These are phyloP conservation scores for Vitellaria paradoxa DNA, from an alignment of 179 eudicot genomes.

Conservation along the genomic window DNA sequence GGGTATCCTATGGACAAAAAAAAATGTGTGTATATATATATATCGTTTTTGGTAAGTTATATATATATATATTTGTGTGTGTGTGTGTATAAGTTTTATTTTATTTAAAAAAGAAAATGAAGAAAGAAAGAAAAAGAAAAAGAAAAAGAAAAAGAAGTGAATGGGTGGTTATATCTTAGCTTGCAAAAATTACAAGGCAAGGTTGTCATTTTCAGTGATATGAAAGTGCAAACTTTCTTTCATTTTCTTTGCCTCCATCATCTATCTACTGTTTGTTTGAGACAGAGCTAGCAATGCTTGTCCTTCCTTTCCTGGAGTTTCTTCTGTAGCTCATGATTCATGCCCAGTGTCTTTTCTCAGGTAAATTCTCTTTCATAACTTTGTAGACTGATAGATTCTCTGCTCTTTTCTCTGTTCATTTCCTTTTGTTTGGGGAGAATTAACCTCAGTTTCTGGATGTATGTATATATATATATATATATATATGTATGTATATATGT, in stretches of 20 bases:
- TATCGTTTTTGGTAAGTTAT: too few relatives aligned
- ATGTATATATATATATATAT: too few relatives aligned
- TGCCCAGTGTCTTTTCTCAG: not conserved
- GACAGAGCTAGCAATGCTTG: not conserved
- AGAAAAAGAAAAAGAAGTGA: too few relatives aligned
- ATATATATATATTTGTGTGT: not conserved
- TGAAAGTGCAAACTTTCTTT: not conserved
- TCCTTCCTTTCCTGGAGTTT: not conserved
- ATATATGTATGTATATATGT: too few relatives aligned
- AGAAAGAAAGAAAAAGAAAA: too few relatives aligned
- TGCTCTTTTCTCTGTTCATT: not conserved
- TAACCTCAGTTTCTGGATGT: not conserved
- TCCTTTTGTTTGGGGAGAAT: not conserved
- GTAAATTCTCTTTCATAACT: not conserved
- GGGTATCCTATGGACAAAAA: conserved; percentile 6
- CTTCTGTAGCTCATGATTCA: not conserved
- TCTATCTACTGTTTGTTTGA: not conserved
- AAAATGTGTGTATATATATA: too few relatives aligned
- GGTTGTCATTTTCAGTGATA: not conserved
- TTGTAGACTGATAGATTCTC: not conserved
- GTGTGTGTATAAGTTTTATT: not conserved
- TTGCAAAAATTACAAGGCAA: conserved; percentile 8
- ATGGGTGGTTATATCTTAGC: not conserved
- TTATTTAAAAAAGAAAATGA: too few relatives aligned
- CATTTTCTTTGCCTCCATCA: conserved; percentile 5